These are phyloP conservation scores for Pleurotus citrinopileatus DNA, from an alignment of 768 basidiomycete genomes.

Conservation along the genomic window DNA sequence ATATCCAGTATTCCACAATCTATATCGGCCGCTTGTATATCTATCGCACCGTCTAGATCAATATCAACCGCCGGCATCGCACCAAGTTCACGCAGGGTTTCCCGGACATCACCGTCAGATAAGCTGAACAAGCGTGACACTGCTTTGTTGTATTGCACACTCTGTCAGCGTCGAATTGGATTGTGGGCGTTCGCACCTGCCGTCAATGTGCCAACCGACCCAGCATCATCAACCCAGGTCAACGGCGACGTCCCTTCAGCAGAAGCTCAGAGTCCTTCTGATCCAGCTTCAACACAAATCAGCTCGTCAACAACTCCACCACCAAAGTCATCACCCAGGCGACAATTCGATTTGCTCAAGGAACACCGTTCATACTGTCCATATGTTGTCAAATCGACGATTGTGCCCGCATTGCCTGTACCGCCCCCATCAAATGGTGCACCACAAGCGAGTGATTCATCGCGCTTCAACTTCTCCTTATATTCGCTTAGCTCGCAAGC, in stretches of 20 bases:
- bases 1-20: slow-evolving; percentile 17
- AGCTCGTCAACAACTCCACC: slow-evolving; percentile 19
- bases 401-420: slow-evolving; percentile 53
- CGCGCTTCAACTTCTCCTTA: slow-evolving; percentile 8
- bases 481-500: slow-evolving; percentile 12
- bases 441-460: slow-evolving; percentile 12
- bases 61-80: slow-evolving; percentile 21
- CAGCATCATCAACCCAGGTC: not conserved
- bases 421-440: slow-evolving; percentile 21
- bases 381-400: slow-evolving; percentile 72
- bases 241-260: no score
- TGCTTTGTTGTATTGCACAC: slow-evolving; percentile 56
- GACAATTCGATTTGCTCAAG: slow-evolving; percentile 71
- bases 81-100: slow-evolving; percentile 14
- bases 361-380: slow-evolving; percentile 87
- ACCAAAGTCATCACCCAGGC: slow-evolving; percentile 28
- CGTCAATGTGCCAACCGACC: slow-evolving; percentile 3
- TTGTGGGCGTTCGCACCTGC: slow-evolving; percentile 67
- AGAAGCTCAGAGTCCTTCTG: no score
- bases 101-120: slow-evolving; percentile 22
- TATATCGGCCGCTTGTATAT: slow-evolving; percentile 18
- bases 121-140: slow-evolving; percentile 37
- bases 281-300: slow-evolving; percentile 11
- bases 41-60: slow-evolving; percentile 13
- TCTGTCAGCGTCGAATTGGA: slow-evolving; percentile 79